Evolutionary conservation across 345 rosid genomes (phyloP).

Genomic region (Dipteronia sinensis): DNA sequence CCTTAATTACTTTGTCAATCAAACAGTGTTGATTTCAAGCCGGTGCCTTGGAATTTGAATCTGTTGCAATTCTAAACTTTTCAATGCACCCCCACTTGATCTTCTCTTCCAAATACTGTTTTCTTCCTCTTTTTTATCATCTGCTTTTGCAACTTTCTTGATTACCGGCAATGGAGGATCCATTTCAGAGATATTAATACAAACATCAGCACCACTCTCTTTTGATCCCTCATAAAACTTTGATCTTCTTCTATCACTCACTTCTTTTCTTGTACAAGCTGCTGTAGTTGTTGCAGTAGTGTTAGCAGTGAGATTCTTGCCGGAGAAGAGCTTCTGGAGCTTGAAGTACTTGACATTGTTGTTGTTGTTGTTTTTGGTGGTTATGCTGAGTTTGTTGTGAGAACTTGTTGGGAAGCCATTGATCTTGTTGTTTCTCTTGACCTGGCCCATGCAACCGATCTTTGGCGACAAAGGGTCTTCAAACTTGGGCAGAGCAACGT

Average conservation of each 20-base stretch:
- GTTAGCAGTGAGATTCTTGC: slow-evolving; percentile 30
- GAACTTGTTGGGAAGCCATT: slow-evolving; percentile 49
- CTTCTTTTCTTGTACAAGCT: slow-evolving; percentile 33
- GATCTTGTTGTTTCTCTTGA: slow-evolving; percentile 69
- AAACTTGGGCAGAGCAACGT: slow-evolving; percentile 38
- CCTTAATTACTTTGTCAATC: slow-evolving; percentile 11
- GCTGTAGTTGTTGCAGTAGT: not conserved
- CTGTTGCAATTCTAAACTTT: slow-evolving; percentile 56
- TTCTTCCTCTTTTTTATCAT: slow-evolving; percentile 19
- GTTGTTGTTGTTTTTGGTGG: slow-evolving; percentile 19
- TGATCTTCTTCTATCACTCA: not conserved
- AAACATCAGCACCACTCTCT: slow-evolving; percentile 11
- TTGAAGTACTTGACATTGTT: slow-evolving; percentile 48
- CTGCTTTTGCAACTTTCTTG: slow-evolving; percentile 46
- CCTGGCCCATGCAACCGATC: slow-evolving; percentile 91
- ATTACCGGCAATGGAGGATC: slow-evolving; percentile 96
- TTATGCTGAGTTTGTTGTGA: slow-evolving; percentile 28
- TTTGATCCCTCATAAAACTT: slow-evolving; percentile 16
- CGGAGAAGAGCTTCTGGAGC: slow-evolving; percentile 67
- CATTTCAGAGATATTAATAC: slow-evolving; percentile 54
- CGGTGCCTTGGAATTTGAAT: slow-evolving; percentile 39
- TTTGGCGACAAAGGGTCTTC: slow-evolving; percentile 82
- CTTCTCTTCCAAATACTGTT: slow-evolving; percentile 74
- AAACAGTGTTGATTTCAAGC: slow-evolving; percentile 51
- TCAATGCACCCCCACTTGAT: slow-evolving; percentile 48